phyloP scores from a whole-genome alignment of 306 rosid species.

The Leucaena leucocephala region DNA sequence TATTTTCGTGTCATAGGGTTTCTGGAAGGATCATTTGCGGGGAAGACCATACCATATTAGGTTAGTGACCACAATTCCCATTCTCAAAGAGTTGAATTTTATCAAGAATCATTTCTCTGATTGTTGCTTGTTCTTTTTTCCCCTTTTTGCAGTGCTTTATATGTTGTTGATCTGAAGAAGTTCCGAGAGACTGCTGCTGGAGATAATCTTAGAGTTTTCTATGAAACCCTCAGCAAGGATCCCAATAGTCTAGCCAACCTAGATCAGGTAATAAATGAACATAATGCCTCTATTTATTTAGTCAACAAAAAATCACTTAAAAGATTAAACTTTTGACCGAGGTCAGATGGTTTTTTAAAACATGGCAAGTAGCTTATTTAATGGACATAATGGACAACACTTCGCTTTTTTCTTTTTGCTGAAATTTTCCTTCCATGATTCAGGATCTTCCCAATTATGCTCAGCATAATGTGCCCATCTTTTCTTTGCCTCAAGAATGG shows the following conservation, averaged over 20 bases:
- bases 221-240: slow-evolving; percentile 98
- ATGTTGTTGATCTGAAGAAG: slow-evolving; percentile 93
- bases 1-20: slow-evolving; percentile 66
- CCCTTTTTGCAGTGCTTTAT: slow-evolving; percentile 75
- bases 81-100: slow-evolving; percentile 24
- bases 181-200: slow-evolving; percentile 98
- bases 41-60: slow-evolving; percentile 95
- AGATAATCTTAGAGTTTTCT: slow-evolving; percentile 98
- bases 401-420: slow-evolving; percentile 1
- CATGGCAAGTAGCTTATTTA: slow-evolving; percentile 1
- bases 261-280: slow-evolving; percentile 77
- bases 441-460: slow-evolving; percentile 99
- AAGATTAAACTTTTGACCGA: slow-evolving; percentile 1
- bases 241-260: slow-evolving; percentile 94
- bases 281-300: slow-evolving; percentile 7
- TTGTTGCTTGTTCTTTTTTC: neutral
- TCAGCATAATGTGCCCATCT: slow-evolving; percentile 90
- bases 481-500: slow-evolving; percentile 98
- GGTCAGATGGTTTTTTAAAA: slow-evolving; percentile 1
- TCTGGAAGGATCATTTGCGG: slow-evolving; percentile 97
- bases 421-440: slow-evolving; percentile 33
- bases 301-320: slow-evolving; percentile 25
- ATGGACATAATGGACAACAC: neutral
- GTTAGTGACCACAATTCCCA: slow-evolving; percentile 44
- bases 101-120: slow-evolving; percentile 15